Conservation (phyloP, 2,329 filamentous ascomycete species). For the Cercospora sp. region DNA sequence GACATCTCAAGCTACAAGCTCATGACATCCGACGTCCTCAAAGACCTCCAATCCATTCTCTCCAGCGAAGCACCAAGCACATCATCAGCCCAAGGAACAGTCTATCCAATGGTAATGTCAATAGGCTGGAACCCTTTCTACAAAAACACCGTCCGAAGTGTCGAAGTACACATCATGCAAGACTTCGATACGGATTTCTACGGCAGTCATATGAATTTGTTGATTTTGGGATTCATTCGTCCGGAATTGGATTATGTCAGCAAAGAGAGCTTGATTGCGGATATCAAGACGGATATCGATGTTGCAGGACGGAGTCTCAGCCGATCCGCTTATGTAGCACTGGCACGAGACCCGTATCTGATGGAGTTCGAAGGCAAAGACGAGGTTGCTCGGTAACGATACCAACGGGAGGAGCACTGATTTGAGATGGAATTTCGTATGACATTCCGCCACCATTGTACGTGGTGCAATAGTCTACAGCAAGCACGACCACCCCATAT, state of each 20-base stretch:
- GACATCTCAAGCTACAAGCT: constrained; percentile 30
- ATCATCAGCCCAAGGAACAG: constrained; percentile 32
- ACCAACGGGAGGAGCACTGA: neutral
- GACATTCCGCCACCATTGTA: neutral
- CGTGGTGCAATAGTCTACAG: neutral
- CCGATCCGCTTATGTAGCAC: constrained; percentile 60
- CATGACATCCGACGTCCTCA: constrained; percentile 26
- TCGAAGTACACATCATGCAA: constrained; percentile 67
- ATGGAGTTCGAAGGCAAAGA: constrained; percentile 36
- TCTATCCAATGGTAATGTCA: constrained; percentile 88
- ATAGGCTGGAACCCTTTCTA: constrained; percentile 98
- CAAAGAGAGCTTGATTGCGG: constrained; percentile 78
- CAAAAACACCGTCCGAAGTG: constrained; percentile 81
- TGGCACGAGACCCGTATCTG: constrained; percentile 51
- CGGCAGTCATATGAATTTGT: constrained; percentile 71
- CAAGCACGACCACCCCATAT: neutral
- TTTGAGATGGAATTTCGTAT: neutral
- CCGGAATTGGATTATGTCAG: constrained; percentile 86
- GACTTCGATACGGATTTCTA: constrained; percentile 82
- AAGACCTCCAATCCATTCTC: constrained; percentile 22
- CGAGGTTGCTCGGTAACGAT: constrained; percentile 28
- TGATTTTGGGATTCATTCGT: constrained; percentile 83
- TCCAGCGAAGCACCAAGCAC: constrained; percentile 12
- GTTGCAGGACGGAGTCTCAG: constrained; percentile 74
- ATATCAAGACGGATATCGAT: constrained; percentile 86